Evolutionary conservation across 2,329 filamentous ascomycete genomes (phyloP), one percentile per base, ranked within the genome.

Genomic region (Tolypocladium capitatum): DNA sequence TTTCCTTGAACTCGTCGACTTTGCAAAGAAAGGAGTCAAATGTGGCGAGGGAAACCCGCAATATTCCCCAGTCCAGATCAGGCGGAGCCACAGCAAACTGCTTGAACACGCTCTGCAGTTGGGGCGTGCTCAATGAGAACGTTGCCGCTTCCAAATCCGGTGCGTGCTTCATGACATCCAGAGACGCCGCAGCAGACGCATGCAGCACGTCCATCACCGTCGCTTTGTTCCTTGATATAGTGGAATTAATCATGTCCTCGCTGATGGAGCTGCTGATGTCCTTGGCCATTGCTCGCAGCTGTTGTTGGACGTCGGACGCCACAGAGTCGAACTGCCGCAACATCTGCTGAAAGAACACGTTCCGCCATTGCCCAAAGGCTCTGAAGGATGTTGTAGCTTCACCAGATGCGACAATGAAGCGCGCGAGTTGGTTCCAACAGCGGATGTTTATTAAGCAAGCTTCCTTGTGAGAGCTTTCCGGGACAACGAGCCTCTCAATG

Each of bases 361-460:
- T 73, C 51, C 79, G 73, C 81, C 81, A 71, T 27, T 55, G 55
- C 8, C 55, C 52, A 43, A 71, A 65, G 2, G 68, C 61, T 24
- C 66, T 68, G 47, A 83, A 77, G 1, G 72, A 68, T 30, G 65
- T 67, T 16, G 73, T 74, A 2, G 66, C 61, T 38, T 68, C 64
- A 9, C 68, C 68, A 0, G 63, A 68, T 1, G 72, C 68, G 5
- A 81, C 66, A 24, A 82, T 60, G 54, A 80, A 84, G 18, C 73
- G 71, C 2, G 79, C 72, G 28, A 84, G 65, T 53, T 83, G 78
- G 46, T 65, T 72, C 80, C 81, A 84, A 8, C 80, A 73, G 43
- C 76, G 71, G 16, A 84, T 57, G 50, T 76, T 83, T 53, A 83
- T 81, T 30, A 80, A 62, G 54, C 78, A 83, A 3, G 80, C 81